phyloP scores from a whole-genome alignment of 768 basidiomycete species.

The Coprinopsis sp. region DNA sequence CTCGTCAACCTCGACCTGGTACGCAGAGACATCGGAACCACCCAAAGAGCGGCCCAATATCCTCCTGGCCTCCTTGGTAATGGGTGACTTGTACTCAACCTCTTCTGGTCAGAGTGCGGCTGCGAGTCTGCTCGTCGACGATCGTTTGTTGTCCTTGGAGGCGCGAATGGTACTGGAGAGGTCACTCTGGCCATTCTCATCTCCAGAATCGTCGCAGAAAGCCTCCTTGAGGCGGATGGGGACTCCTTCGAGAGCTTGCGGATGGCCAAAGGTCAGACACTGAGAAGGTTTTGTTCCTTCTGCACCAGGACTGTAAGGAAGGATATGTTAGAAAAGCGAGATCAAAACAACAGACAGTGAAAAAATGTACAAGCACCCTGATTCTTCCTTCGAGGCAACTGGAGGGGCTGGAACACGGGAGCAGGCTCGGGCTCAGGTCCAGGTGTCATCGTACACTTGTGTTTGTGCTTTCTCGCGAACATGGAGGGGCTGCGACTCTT shows the following conservation, averaged over 20 bases:
- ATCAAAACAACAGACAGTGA: conserved; percentile 3
- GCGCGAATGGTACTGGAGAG: conserved; percentile 1
- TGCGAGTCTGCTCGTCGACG: neutral
- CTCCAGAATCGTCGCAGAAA: conserved; percentile 4
- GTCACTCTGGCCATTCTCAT: conserved; percentile 6
- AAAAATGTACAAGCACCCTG: conserved; percentile 3
- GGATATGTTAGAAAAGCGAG: no score
- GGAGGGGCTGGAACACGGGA: conserved; percentile 55
- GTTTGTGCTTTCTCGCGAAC: conserved; percentile 29
- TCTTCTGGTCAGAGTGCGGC: neutral
- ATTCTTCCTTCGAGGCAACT: conserved; percentile 34
- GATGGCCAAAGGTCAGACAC: neutral
- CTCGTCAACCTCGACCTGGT: conserved; percentile 42
- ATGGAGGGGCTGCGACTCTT: conserved; percentile 3
- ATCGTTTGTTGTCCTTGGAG: neutral
- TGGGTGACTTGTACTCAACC: neutral
- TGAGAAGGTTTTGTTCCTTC: neutral
- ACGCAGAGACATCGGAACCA: conserved; percentile 45
- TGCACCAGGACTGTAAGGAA: no score
- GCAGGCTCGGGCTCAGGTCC: conserved; percentile 54
- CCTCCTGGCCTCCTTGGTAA: conserved; percentile 42
- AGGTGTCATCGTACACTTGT: conserved; percentile 55
- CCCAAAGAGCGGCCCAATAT: conserved; percentile 67
- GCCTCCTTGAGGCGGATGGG: conserved; percentile 5
- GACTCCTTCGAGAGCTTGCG: neutral